Base-by-base conservation (phyloP, 1,284 basidiomycete species). In the Leccinum huronense region DNA sequence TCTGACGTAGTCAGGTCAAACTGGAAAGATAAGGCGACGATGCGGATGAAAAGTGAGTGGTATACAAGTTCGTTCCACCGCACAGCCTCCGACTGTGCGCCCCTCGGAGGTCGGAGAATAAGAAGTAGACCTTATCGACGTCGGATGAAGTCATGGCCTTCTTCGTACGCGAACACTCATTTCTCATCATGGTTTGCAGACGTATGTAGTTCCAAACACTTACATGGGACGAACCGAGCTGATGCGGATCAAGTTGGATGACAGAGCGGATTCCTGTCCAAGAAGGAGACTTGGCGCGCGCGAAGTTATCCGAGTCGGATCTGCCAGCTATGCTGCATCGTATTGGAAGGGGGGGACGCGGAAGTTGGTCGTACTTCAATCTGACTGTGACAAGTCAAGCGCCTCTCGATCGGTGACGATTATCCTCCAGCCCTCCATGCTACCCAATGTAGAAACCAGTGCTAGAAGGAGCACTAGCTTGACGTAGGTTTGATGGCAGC, bases 81-180 rank as follows among this genome's bases (percentile, higher is more conserved):
- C 60, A 69, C 63, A 64, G 68, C 66, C 59, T 19, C 57, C 34
- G 34, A 38, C 14, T 13, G 38, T 57, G 42, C 38, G 38, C 62
- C 23, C 70, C 72, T 73, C 72, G 68, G 72, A 70, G 23, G 60
- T 51, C 48, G 48, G 48, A 51, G 48, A 71, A 63, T 36, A 55
- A 36, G 31, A 48, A 48, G 34, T 14, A 27, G n/a, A 14, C 23
- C 63, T 71, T 69, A 71, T 74, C 60, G 58, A 60, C 57, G 57
- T 62, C 59, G 40, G 56, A 65, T 67, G 53, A 62, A 60, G 56
- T 57, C 65, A 59, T 54, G 51, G 13, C 31, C 58, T 58, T 63
- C 69, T 71, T 71, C 61, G 59, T 61, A 42, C 36, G 33, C 45
- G 65, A 51, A 34, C 48, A 40, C 36, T 59, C 51, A 33, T 38